Evolutionary conservation across 2,329 filamentous ascomycete genomes (phyloP), one percentile per base, ranked within the genome.

Genomic region (Pyrenochaeta sp.): DNA sequence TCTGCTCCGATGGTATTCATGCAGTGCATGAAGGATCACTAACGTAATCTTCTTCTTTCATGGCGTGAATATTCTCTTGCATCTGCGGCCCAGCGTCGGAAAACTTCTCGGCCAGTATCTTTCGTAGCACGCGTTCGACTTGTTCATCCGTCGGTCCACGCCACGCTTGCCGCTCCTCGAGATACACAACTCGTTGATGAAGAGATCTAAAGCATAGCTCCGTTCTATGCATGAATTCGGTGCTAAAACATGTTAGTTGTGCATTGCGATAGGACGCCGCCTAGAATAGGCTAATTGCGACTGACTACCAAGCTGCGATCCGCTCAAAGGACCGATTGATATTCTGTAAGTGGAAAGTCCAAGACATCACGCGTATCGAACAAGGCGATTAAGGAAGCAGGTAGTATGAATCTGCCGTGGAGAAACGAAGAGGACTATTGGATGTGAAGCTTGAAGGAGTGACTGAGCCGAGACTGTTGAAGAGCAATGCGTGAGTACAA

Each of bases 271-370:
- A n/a, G n/a, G n/a, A n/a, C n/a, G n/a, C n/a, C n/a, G n/a, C n/a
- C n/a, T n/a, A n/a, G n/a, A n/a, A n/a, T 6, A 6, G 2, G 6
- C 3, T 9, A 26, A n/a, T 15, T 8, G 10, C 20, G n/a, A 53
- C 62, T 38, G 51, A 66, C 63, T 69, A 68, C 66, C 65, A 68
- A 9, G 37, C 38, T 13, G 58, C 64, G 28, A 68, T 60, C 13
- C 52, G 59, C n/a, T 68, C 64, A 24, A 69, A 67, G 11, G 61
- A 62, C 6, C 58, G 46, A 19, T 68, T 68, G 44, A 69, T 67
- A 35, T 58, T 59, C 18, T 69, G 60, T 7, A 68, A 28, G 17
- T 65, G 54, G 34, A 60, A 68, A 7, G 53, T 51, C 47, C 58
- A 68, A 29, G 66, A 67, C 65, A 67, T 68, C n/a, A 11, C 56